These are phyloP conservation scores for Salix exigua DNA, from an alignment of 345 rosid species.

Conservation along the genomic window DNA sequence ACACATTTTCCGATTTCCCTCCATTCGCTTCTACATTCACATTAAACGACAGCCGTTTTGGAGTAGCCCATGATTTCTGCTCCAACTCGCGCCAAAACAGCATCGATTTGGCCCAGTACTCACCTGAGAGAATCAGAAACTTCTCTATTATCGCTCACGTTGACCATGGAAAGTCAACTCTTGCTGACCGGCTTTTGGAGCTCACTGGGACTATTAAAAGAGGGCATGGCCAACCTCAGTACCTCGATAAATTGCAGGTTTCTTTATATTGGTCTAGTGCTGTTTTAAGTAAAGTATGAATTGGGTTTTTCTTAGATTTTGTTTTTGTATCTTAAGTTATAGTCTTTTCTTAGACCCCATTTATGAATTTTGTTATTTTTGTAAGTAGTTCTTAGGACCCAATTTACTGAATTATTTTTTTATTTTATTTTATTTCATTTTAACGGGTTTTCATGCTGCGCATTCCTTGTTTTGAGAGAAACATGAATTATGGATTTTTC, in stretches of 20 bases:
- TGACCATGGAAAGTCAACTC: constrained; percentile 93
- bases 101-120: constrained; percentile 65
- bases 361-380: too few relatives aligned
- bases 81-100: constrained; percentile 50
- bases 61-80: constrained; percentile 36
- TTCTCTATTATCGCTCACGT: constrained; percentile 95
- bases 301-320: neutral
- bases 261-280: neutral
- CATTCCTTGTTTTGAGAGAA: too few relatives aligned
- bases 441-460: too few relatives aligned
- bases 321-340: neutral
- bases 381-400: too few relatives aligned
- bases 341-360: too few relatives aligned
- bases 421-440: too few relatives aligned
- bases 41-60: constrained; percentile 9
- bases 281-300: neutral
- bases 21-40: constrained; percentile 9
- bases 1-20: constrained; percentile 3
- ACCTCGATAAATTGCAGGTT: constrained; percentile 93
- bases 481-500: too few relatives aligned
- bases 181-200: constrained; percentile 96
- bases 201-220: constrained; percentile 88
- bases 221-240: constrained; percentile 97
- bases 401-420: too few relatives aligned
- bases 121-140: constrained; percentile 77